These are phyloP conservation scores for Fusarium subtropicale DNA, from an alignment of 2,329 filamentous ascomycete genomes.

Conservation along the genomic window DNA sequence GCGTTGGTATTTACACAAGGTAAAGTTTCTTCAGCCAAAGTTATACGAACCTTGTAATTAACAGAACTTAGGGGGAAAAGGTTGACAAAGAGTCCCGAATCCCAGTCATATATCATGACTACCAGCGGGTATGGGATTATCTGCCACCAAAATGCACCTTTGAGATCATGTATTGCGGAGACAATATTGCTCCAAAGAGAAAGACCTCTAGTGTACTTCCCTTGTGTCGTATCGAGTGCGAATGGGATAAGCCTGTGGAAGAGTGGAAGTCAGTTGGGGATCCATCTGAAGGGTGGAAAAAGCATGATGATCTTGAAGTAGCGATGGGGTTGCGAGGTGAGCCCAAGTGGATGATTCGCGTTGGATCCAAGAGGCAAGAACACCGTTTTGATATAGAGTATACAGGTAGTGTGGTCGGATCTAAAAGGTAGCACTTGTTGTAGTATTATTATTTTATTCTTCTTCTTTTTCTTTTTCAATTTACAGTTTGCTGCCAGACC, in stretches of 20 bases:
- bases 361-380: neutral
- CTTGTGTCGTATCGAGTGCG: neutral
- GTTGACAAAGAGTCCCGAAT: neutral
- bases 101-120: neutral
- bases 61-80: neutral
- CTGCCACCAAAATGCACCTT: neutral
- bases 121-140: neutral
- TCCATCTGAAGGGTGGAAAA: neutral
- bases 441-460: neutral
- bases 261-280: neutral
- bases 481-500: neutral
- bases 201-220: accelerated
- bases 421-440: neutral
- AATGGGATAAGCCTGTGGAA: neutral
- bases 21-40: neutral
- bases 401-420: neutral
- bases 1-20: neutral
- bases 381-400: neutral
- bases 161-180: neutral
- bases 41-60: accelerated
- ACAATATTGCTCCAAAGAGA: neutral
- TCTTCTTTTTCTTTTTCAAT: too few relatives aligned
- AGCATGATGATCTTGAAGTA: neutral
- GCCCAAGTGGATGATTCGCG: neutral
- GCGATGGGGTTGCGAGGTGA: neutral